Percentiles rank a stretch among this genome's conserved stretches.
Conservation (phyloP, 2,329 filamentous ascomycete species). For the Endoconidiophora laricicola region DNA sequence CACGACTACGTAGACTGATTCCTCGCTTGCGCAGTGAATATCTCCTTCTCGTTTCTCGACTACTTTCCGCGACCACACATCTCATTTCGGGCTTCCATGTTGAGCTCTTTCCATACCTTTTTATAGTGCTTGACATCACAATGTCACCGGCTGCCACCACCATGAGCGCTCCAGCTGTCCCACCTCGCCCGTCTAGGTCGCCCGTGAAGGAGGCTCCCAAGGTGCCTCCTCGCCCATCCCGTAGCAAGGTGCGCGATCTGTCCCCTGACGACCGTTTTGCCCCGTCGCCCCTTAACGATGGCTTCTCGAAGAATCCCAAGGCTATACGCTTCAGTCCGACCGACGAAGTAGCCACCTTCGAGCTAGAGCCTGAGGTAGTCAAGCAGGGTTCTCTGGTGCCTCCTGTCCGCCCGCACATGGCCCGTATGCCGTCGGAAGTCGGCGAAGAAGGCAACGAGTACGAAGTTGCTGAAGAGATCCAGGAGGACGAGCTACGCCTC, state of each 20-base stretch:
- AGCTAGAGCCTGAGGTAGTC: slow-evolving; percentile 17
- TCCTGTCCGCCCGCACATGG: slow-evolving; percentile 51
- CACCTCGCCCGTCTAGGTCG: slow-evolving; percentile 37
- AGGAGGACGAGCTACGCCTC: slow-evolving; percentile 19
- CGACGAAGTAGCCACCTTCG: slow-evolving; percentile 17
- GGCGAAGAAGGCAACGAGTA: slow-evolving; percentile 88
- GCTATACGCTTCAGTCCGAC: slow-evolving; percentile 22
- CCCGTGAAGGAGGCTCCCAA: slow-evolving; percentile 32
- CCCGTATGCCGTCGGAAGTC: slow-evolving; percentile 58
- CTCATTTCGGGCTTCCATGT: slow-evolving; percentile 9
- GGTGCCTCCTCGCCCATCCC: slow-evolving; percentile 61
- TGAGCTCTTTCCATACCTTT: background rate
- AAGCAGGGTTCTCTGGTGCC: background rate
- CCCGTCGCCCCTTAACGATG: slow-evolving; percentile 71
- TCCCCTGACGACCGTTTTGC: slow-evolving; percentile 70
- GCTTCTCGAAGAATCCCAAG: slow-evolving; percentile 33
- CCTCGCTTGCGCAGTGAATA: too few species aligned
- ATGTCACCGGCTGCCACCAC: slow-evolving; percentile 33
- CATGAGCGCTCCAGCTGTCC: slow-evolving; percentile 36
- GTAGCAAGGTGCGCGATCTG: slow-evolving; percentile 55
- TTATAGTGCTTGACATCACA: background rate
- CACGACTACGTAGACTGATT: background rate
- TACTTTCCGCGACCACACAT: slow-evolving; percentile 12
- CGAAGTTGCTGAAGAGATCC: slow-evolving; percentile 38
- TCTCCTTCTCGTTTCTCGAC: slow-evolving; percentile 13